Evolutionary conservation across 805 yeast genomes (phyloP).

Genomic region (Blastobotrys parvus): DNA sequence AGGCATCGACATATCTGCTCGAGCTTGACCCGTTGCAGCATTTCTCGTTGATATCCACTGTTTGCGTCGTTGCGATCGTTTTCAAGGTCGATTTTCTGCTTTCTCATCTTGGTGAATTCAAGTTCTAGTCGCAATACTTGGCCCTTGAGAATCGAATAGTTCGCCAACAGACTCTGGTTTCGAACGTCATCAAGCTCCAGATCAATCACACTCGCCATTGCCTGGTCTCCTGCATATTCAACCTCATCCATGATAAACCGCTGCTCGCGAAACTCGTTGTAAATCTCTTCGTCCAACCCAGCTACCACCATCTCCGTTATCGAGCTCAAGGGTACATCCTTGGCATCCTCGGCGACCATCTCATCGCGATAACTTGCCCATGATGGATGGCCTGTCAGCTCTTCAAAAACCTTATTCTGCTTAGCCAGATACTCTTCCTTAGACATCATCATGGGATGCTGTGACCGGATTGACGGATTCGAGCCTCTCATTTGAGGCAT

Average conservation of each 20-base stretch:
- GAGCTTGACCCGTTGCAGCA: background rate
- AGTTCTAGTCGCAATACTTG: conserved; percentile 8
- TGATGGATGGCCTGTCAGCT: conserved; percentile 16
- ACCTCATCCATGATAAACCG: conserved; percentile 5
- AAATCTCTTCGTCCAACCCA: conserved; percentile 21
- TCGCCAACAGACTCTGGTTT: background rate
- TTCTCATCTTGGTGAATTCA: conserved; percentile 6
- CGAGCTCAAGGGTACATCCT: conserved; percentile 12
- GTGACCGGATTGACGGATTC: too few relatives aligned
- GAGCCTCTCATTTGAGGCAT: too few relatives aligned
- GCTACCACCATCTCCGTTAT: conserved; percentile 21
- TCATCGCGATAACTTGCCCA: conserved; percentile 6
- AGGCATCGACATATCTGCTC: conserved; percentile 1
- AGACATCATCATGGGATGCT: conserved; percentile 9
- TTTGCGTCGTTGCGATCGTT: background rate
- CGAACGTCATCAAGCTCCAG: background rate
- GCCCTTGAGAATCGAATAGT: conserved; percentile 5
- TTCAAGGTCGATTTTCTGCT: conserved; percentile 1
- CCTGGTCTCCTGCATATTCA: conserved; percentile 5
- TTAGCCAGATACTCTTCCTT: conserved; percentile 19
- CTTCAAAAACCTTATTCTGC: conserved; percentile 21
- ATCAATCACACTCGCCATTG: background rate
- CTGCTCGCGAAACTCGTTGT: conserved; percentile 19
- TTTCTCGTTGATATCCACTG: background rate
- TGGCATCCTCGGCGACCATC: conserved; percentile 1